Evolutionary conservation across 371 early-diverging fungal genomes (phyloP), one percentile per base, ranked within the genome.

Genomic region (Actinomortierella wolfii): DNA sequence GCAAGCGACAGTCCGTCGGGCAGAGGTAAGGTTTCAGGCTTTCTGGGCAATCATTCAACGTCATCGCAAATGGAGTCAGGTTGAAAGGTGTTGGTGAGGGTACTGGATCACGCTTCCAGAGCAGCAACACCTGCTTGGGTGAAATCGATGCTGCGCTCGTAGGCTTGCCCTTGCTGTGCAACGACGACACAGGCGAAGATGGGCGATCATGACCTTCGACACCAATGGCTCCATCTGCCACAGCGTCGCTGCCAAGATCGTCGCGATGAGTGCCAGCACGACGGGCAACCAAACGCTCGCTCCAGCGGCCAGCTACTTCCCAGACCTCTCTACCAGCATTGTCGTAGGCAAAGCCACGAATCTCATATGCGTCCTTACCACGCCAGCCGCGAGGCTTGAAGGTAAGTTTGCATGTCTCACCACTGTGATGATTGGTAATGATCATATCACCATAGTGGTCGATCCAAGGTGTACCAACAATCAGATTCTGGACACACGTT

Each of bases 381-480:
- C 82, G 78, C 86, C 90, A 88, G 9, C 84, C 82, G 21, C 84
- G 81, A 24, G 82, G 85, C 76, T 91, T 86, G 79, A 94, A 94
- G 0, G 89, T 90, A 51, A 94, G 56, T 23, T 65, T 69, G 60
- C 88, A 88, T 14, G 58, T 61, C 48, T 93, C 92, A 20, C 89
- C 88, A 0, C 93, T 92, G 13, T 83, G 78, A 73, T 88, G 89
- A 71, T 94, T 94, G 11, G 71, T 73, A 24, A 94, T 82, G 20
- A 82, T 73, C 81, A 94, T 86, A 56, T 93, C 93, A 26, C 94
- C 94, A 60, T 85, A 84, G 64, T 91, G 90, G 56, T 93, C 93
- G 57, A 94, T 85, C 83, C 83, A 88, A 13, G 90, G 81, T 42
- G 81, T 90, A n/a, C 94, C 94, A 11, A 90, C 79, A 68, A 94